Evolutionary conservation across 2,329 filamentous ascomycete species (phyloP).

Genomic region (Calonectria ilicicola): DNA sequence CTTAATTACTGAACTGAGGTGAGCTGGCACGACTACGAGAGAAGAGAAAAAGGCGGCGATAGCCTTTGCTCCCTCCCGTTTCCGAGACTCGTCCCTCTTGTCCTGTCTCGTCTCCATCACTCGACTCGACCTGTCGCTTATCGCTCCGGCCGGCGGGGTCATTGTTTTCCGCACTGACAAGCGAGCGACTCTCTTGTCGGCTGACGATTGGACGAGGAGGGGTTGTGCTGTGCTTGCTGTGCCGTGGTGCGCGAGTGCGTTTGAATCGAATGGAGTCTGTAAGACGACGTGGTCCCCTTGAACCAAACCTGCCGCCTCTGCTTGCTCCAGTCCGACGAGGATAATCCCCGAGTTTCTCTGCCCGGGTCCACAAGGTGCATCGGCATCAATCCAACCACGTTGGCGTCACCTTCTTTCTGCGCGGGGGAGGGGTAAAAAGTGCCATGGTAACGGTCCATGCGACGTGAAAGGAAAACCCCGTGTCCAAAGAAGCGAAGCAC

Average conservation of each 20-base stretch:
- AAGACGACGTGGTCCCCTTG: conserved; percentile 10
- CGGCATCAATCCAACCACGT: conserved; percentile 21
- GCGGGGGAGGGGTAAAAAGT: conserved; percentile 41
- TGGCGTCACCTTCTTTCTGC: conserved; percentile 21
- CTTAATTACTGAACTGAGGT: conserved; percentile 25
- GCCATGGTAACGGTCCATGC: conserved; percentile 32
- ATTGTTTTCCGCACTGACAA: background rate
- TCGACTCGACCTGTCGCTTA: background rate
- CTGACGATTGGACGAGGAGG: conserved; percentile 20
- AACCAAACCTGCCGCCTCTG: background rate
- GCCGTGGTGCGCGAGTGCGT: background rate
- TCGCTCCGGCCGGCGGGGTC: background rate
- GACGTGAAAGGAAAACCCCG: conserved; percentile 16
- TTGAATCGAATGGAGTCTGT: conserved; percentile 20
- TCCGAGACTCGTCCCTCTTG: background rate
- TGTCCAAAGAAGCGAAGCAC: conserved; percentile 11
- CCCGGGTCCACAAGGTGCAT: conserved; percentile 13
- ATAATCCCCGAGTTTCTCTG: background rate
- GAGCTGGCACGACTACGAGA: conserved; percentile 33
- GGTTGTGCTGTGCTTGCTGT: conserved; percentile 1
- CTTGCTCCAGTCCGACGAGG: conserved; percentile 9
- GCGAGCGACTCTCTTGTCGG: background rate
- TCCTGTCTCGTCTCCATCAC: background rate
- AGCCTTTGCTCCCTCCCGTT: background rate
- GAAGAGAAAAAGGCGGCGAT: conserved; percentile 3